These are phyloP conservation scores for Russula sp. DNA, from an alignment of 768 basidiomycete species.

Conservation along the genomic window DNA sequence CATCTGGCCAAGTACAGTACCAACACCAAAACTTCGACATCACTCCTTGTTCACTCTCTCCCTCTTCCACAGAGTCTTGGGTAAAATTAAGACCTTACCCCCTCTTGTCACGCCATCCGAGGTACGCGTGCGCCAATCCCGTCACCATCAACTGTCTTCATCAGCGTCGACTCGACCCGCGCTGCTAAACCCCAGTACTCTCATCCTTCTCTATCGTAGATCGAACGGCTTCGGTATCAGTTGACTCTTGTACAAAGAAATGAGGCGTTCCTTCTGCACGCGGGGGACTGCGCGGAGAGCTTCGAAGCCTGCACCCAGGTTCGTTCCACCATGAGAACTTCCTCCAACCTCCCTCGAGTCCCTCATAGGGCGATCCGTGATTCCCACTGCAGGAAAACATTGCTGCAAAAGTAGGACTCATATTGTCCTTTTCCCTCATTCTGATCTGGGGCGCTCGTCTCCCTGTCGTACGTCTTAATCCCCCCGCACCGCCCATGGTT, in stretches of 20 bases:
- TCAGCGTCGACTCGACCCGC: background rate
- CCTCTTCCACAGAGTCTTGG: conserved; percentile 56
- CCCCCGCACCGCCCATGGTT: background rate
- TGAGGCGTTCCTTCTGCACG: conserved; percentile 92
- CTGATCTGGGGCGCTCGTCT: conserved; percentile 90
- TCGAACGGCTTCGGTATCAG: conserved; percentile 80
- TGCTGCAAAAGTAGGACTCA: conserved; percentile 81
- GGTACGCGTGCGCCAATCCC: conserved; percentile 44
- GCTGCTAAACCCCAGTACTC: background rate
- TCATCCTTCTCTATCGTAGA: conserved; percentile 41
- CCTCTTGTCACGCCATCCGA: conserved; percentile 92
- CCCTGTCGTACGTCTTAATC: conserved; percentile 66
- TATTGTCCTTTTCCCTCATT: conserved; percentile 87
- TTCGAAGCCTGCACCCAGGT: conserved; percentile 90
- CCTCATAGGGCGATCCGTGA: background rate
- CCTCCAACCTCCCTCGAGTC: too few species aligned
- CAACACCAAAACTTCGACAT: background rate
- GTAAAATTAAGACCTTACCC: conserved; percentile 73
- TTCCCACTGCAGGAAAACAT: conserved; percentile 67
- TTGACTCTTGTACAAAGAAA: conserved; percentile 76
- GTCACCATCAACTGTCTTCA: background rate
- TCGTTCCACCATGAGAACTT: conserved; percentile 33
- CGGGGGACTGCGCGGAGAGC: conserved; percentile 97
- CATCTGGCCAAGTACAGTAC: conserved; percentile 34
- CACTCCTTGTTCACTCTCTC: background rate